phyloP scores from a whole-genome alignment of 2,329 filamentous ascomycete genomes.

The Microdochium trichocladiopsis region DNA sequence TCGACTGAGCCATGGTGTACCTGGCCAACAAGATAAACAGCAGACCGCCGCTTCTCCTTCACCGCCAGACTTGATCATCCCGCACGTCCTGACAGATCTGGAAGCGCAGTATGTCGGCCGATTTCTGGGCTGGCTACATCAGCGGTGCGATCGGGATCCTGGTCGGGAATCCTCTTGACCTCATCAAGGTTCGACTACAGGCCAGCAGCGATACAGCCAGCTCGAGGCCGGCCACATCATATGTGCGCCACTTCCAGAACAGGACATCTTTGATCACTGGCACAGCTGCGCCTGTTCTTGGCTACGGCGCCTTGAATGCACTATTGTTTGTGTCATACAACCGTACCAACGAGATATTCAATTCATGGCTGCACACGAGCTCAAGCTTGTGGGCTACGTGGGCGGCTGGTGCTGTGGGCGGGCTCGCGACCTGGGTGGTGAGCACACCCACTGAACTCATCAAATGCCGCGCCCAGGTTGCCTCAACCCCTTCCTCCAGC shows the following conservation, averaged over 20 bases:
- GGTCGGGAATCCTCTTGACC: slow-evolving; percentile 79
- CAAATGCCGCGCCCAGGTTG: slow-evolving; percentile 79
- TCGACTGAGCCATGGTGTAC: background rate
- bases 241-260: slow-evolving; percentile 23
- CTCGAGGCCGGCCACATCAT: slow-evolving; percentile 11
- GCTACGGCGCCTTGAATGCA: slow-evolving; percentile 87
- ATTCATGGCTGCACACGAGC: slow-evolving; percentile 21
- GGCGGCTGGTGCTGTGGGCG: slow-evolving; percentile 72
- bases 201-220: slow-evolving; percentile 33
- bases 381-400: slow-evolving; percentile 61
- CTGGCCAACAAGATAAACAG: background rate
- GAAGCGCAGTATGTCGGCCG: slow-evolving; percentile 59
- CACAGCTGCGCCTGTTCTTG: slow-evolving; percentile 76
- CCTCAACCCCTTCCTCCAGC: slow-evolving; percentile 41
- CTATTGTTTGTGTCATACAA: slow-evolving; percentile 89
- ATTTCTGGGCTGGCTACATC: slow-evolving; percentile 91
- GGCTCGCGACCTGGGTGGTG: slow-evolving; percentile 77
- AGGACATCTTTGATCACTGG: slow-evolving; percentile 47
- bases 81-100: background rate
- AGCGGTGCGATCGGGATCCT: slow-evolving; percentile 81
- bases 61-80: background rate
- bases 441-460: slow-evolving; percentile 86
- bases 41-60: background rate
- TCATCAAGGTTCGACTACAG: slow-evolving; percentile 68
- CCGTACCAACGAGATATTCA: slow-evolving; percentile 62